These are phyloP conservation scores for Aspergillus sclerotioniger DNA, from an alignment of 495 filamentous ascomycete genomes.

Conservation along the genomic window DNA sequence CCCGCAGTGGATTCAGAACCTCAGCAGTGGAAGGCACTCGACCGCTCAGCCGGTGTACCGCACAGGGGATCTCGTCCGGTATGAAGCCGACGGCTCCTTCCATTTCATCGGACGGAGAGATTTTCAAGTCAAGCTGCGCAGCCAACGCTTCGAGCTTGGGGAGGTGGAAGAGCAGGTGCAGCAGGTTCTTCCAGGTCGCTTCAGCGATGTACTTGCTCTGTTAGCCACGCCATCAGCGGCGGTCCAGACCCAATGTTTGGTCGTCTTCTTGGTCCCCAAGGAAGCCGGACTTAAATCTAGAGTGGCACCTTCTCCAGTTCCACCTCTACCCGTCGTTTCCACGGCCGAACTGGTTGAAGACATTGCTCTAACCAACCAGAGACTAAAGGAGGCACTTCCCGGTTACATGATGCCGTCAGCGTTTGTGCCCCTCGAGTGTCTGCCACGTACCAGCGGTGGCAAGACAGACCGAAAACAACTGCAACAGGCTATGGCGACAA, in stretches of 20 bases:
- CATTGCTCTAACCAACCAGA: neutral
- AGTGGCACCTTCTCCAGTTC: neutral
- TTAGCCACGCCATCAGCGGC: conserved; percentile 2
- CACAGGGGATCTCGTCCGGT: conserved; percentile 50
- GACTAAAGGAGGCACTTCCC: neutral
- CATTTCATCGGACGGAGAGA: conserved; percentile 51
- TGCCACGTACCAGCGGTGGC: neutral
- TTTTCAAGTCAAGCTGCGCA: conserved; percentile 54
- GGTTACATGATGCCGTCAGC: conserved; percentile 1
- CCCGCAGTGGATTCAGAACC: conserved; percentile 21
- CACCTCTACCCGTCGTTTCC: neutral
- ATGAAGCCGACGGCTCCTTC: conserved; percentile 41
- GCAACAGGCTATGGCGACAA: neutral
- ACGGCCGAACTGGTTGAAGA: neutral
- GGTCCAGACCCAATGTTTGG: neutral
- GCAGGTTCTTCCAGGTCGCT: neutral
- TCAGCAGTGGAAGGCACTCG: neutral
- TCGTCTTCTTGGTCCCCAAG: neutral
- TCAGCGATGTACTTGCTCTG: conserved; percentile 23
- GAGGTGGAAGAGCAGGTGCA: conserved; percentile 38
- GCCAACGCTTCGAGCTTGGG: conserved; percentile 53
- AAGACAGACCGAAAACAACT: conserved; percentile 5
- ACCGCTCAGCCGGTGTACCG: conserved; percentile 32
- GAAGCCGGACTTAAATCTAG: neutral
- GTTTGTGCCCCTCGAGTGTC: neutral